A percentile compares a stretch with the other conserved stretches of the same genome.
These are phyloP conservation scores for Claviceps sp. DNA, from an alignment of 2,329 filamentous ascomycete genomes.

Conservation along the genomic window DNA sequence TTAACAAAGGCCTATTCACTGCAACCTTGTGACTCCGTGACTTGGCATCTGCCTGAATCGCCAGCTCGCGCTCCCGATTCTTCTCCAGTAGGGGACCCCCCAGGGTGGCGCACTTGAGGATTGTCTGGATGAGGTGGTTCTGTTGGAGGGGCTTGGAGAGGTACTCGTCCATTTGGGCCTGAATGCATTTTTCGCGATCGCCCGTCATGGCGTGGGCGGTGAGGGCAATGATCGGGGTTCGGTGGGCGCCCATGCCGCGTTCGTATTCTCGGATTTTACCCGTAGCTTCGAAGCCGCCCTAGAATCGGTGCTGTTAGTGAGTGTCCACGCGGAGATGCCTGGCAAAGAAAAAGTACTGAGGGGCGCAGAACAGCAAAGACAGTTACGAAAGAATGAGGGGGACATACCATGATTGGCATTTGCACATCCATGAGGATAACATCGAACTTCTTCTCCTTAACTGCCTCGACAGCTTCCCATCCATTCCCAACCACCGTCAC, in stretches of 20 bases:
- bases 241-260: slow-evolving; percentile 60
- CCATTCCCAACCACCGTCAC: slow-evolving; percentile 93
- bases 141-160: slow-evolving; percentile 93
- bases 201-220: slow-evolving; percentile 98
- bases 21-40: slow-evolving; percentile 27
- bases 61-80: slow-evolving; percentile 48
- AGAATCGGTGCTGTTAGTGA: slow-evolving; percentile 21
- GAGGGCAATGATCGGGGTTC: slow-evolving; percentile 90
- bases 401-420: slow-evolving; percentile 88
- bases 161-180: slow-evolving; percentile 99
- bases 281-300: slow-evolving; percentile 94
- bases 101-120: slow-evolving; percentile 89
- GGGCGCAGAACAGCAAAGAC: neutral
- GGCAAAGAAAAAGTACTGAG: no score
- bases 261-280: slow-evolving; percentile 95
- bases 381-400: neutral
- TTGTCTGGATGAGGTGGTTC: slow-evolving; percentile 94
- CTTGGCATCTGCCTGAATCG: slow-evolving; percentile 35
- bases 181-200: slow-evolving; percentile 93
- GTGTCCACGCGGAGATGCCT: no score
- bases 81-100: slow-evolving; percentile 73
- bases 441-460: slow-evolving; percentile 86
- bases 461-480: slow-evolving; percentile 80
- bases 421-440: slow-evolving; percentile 98
- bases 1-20: slow-evolving; percentile 19